These are phyloP conservation scores for Silene noctiflora DNA, from an alignment of 179 eudicot species.

Conservation along the genomic window DNA sequence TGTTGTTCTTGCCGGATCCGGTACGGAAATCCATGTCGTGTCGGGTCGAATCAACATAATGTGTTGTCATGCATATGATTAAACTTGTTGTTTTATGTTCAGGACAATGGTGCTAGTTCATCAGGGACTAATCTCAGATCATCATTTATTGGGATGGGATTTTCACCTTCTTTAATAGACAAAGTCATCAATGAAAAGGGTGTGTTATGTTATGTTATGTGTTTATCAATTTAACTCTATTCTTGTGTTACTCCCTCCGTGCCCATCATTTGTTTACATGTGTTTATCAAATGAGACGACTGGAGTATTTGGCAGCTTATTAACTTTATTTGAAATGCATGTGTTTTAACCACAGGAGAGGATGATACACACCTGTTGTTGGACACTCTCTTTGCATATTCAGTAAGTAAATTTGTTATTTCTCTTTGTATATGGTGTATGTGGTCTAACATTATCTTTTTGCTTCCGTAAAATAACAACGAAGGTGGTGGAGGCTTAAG, in stretches of 20 bases:
- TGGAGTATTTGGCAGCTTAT: too few species aligned
- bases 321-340: neutral
- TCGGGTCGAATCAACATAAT: neutral
- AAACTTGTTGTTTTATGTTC: conserved; percentile 8
- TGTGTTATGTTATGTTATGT: neutral
- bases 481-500: too few species aligned
- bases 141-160: conserved; percentile 84
- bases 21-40: neutral
- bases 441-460: too few species aligned
- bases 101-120: conserved; percentile 82
- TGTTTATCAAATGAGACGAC: too few species aligned
- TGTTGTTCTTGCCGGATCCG: neutral
- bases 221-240: neutral
- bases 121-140: conserved; percentile 72
- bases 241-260: neutral
- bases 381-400: conserved; percentile 69
- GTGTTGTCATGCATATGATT: neutral
- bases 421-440: too few species aligned
- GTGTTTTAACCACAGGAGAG: conserved; percentile 51
- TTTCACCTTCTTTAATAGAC: conserved; percentile 63
- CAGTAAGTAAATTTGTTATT: conserved; percentile 49
- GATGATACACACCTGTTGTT: conserved; percentile 57
- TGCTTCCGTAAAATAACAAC: too few species aligned
- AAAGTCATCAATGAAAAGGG: conserved; percentile 52
- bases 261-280: too few species aligned